Evolutionary conservation across 2,329 filamentous ascomycete species (phyloP), one percentile per base, ranked within the genome.

Genomic region (Neoscytalidium dimidiatum): DNA sequence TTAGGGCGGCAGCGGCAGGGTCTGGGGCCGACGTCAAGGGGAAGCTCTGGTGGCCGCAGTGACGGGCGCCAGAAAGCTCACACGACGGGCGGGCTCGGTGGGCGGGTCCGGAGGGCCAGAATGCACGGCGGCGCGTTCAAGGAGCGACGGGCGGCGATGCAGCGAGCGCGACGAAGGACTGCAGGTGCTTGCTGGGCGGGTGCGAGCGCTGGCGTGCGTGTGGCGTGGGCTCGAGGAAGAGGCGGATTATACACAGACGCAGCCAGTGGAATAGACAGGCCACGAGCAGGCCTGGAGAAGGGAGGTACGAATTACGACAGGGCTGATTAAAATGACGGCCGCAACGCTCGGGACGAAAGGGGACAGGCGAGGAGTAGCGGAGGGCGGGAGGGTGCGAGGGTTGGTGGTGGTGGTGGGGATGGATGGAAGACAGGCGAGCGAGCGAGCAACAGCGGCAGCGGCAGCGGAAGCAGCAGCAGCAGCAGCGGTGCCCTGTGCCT

Each of bases 251-350:
- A 60, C 51, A 56, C 56, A 60, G 56, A 60, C 56, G 41, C 56
- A 46, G 58, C 44, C 46, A 23, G 17, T 35, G 43, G 43, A 62
- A 62, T 62, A 62, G 58, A 62, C 58, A 62, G 58, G 58, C 58
- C 58, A 44, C 29, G 33, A 6, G 41, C 31, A 38, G 58, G 43
- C 58, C 58, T 62, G 58, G 58, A 62, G 58, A 62, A 62, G 58
- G 58, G 58, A 62, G 43, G 46, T 49, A 62, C 58, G 58, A 62
- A 62, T 62, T 62, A 62, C 58, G 46, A 62, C 58, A 51, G 58
- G 43, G 44, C 58, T 49, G 58, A 62, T 62, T 62, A 62, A 51
- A 62, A 60, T 46, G 56, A 60, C 56, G 56, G 56, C 56, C 56
- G 56, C 56, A 60, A 46, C 56, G 56, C 56, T 60, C 56, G 41